A percentile compares a stretch with the other conserved stretches of the same genome.
phyloP scores from a whole-genome alignment of 2,329 filamentous ascomycete species.

The Colletotrichum sp. region DNA sequence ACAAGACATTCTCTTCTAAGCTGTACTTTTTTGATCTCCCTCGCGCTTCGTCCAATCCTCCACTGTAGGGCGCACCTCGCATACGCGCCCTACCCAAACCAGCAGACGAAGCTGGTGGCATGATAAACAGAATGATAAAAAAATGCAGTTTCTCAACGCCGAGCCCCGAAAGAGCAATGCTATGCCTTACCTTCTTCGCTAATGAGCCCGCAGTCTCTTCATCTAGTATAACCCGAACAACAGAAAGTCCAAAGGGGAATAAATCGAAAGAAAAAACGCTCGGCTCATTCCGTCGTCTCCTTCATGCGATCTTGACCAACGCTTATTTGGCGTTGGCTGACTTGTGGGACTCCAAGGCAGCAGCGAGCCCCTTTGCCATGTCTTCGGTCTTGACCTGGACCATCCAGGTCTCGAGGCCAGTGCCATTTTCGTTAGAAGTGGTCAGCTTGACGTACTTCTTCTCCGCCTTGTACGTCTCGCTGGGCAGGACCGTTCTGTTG shows the following conservation, averaged over 20 bases:
- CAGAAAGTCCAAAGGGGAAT: constrained; percentile 2
- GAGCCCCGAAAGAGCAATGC: constrained; percentile 16
- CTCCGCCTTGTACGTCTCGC: constrained; percentile 66
- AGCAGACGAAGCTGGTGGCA: neutral
- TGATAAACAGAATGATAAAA: neutral
- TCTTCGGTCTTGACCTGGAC: constrained; percentile 72
- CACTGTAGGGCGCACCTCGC: neutral
- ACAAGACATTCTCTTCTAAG: neutral
- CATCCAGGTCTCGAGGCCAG: constrained; percentile 71
- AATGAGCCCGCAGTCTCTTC: constrained; percentile 5
- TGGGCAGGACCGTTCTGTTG: constrained; percentile 69
- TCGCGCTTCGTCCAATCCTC: neutral
- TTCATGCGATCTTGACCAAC: neutral
- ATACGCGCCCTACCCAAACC: neutral
- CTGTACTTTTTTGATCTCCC: neutral
- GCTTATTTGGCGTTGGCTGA: constrained; percentile 57
- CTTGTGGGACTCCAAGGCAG: constrained; percentile 44
- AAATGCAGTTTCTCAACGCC: constrained; percentile 2
- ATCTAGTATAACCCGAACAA: constrained; percentile 14
- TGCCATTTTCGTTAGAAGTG: constrained; percentile 62
- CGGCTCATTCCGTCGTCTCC: constrained; percentile 1
- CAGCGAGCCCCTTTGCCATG: constrained; percentile 41
- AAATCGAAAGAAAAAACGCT: neutral
- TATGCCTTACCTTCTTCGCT: constrained; percentile 20
- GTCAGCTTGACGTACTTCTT: constrained; percentile 66